phyloP scores from a whole-genome alignment of 179 eudicot genomes.

The Patellifolia procumbens region DNA sequence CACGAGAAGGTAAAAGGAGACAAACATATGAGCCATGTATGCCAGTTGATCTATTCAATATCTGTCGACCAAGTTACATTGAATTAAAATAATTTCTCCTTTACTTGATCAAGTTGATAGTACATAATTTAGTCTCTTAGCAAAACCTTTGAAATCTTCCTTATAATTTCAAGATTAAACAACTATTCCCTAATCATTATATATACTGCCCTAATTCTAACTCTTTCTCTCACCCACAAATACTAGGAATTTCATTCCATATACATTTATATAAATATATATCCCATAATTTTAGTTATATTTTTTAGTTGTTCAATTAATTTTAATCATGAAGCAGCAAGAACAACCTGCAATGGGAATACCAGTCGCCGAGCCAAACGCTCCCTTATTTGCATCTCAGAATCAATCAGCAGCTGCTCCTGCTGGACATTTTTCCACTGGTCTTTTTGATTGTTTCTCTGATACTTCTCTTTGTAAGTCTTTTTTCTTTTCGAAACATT shows the following conservation, averaged over 20 bases:
- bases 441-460: slow-evolving; percentile 47
- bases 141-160: background rate
- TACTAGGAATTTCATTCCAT: no score
- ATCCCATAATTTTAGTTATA: no score
- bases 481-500: no score
- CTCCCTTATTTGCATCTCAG: background rate
- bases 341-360: no score
- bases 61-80: no score
- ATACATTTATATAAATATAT: no score
- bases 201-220: background rate
- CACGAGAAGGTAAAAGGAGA: no score
- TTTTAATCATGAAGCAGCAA: no score
- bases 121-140: background rate
- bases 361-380: background rate
- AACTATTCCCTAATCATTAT: background rate
- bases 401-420: background rate
- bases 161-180: background rate
- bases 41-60: no score
- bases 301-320: no score
- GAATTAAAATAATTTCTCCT: no score
- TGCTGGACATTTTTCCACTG: slow-evolving; percentile 44
- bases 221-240: background rate
- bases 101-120: background rate
- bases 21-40: no score
- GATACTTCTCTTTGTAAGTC: slow-evolving; percentile 48